Conservation (phyloP, 208 protist species). For the Kentomonas sorsogonicus region DNA sequence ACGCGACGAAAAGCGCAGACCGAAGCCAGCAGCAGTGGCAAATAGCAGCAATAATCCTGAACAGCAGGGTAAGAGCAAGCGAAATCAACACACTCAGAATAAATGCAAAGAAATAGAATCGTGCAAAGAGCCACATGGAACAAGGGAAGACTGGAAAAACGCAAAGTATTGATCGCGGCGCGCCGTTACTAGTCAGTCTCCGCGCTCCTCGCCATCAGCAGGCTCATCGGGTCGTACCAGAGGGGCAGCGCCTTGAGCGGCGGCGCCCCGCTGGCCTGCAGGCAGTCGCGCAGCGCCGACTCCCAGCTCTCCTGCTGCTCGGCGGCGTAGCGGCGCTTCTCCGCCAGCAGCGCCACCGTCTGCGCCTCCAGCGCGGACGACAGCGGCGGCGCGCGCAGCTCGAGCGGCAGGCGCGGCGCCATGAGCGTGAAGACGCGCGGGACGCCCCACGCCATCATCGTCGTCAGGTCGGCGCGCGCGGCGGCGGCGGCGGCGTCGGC, state of each 20-base stretch:
- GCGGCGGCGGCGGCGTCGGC: neutral
- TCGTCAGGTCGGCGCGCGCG: constrained; percentile 34
- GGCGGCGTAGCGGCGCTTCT: constrained; percentile 38
- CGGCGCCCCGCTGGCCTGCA: constrained; percentile 3
- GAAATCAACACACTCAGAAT: no score
- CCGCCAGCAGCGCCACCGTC: constrained; percentile 44
- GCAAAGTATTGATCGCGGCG: neutral
- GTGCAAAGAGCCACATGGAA: neutral
- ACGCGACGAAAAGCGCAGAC: no score
- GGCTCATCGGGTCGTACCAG: neutral
- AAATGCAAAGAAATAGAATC: no score
- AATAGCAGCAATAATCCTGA: no score
- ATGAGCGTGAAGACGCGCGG: constrained; percentile 53
- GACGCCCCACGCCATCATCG: constrained; percentile 35
- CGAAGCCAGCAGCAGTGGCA: no score
- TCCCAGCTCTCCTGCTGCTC: constrained; percentile 46
- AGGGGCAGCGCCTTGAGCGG: constrained; percentile 27
- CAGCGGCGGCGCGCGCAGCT: constrained; percentile 54
- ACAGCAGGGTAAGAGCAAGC: no score
- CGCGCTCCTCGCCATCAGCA: neutral
- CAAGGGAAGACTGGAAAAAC: constrained; percentile 2
- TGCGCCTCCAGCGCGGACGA: constrained; percentile 44
- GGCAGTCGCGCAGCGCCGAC: constrained; percentile 14
- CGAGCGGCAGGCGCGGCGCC: constrained; percentile 45
- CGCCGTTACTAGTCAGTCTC: neutral